These are phyloP conservation scores for Cryptosporidium xiaoi DNA, from an alignment of 169 alveolate genomes.

Conservation along the genomic window DNA sequence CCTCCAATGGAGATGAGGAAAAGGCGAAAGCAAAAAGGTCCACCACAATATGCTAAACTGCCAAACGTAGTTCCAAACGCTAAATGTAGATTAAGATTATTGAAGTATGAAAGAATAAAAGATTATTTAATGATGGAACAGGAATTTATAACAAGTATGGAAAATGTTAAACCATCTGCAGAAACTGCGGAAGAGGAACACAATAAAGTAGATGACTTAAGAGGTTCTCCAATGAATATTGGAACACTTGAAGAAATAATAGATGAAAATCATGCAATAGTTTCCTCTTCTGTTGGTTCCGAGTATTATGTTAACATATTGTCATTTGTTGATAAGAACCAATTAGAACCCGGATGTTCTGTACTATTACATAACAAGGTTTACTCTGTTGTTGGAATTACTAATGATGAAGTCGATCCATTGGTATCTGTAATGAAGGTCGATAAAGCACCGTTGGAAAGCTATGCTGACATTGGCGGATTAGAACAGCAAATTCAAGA, in stretches of 20 bases:
- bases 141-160: constrained; percentile 91
- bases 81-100: constrained; percentile 92
- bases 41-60: constrained; percentile 86
- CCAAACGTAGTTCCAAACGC: constrained; percentile 94
- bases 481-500: constrained; percentile 97
- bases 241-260: constrained; percentile 98
- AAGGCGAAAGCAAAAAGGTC: constrained; percentile 88
- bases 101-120: constrained; percentile 93
- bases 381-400: constrained; percentile 96
- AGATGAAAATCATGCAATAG: constrained; percentile 98
- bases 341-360: constrained; percentile 97
- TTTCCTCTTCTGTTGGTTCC: constrained; percentile 97
- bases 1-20: constrained; percentile 86
- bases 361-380: constrained; percentile 95
- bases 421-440: constrained; percentile 96
- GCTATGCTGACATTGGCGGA: constrained; percentile 99
- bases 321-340: constrained; percentile 97
- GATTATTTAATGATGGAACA: constrained; percentile 95
- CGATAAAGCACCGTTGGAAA: constrained; percentile 99
- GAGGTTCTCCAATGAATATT: constrained; percentile 98
- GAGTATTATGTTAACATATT: constrained; percentile 97
- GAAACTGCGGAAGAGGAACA: constrained; percentile 88
- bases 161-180: constrained; percentile 85
- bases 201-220: constrained; percentile 93
- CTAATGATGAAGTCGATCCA: constrained; percentile 98